phyloP scores from a whole-genome alignment of 495 filamentous ascomycete genomes.

The Ramalina intermedia region DNA sequence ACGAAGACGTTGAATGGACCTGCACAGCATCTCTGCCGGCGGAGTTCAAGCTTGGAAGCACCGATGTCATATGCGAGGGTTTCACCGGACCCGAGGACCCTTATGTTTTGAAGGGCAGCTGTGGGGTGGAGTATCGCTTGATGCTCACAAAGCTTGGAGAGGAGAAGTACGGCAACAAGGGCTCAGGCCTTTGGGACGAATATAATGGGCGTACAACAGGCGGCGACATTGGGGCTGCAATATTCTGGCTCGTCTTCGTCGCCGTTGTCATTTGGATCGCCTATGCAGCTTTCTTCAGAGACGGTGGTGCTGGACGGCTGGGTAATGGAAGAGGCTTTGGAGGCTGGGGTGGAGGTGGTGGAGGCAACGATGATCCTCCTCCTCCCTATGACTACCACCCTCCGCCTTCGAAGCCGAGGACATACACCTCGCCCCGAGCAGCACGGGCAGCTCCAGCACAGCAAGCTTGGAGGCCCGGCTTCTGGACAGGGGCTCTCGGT shows the following conservation, averaged over 20 bases:
- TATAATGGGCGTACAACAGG: constrained; percentile 4
- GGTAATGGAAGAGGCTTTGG: constrained; percentile 27
- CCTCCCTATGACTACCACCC: constrained; percentile 44
- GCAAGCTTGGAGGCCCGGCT: constrained; percentile 69
- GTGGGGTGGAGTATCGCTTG: constrained; percentile 84
- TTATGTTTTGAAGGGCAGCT: constrained; percentile 77
- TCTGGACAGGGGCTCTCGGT: constrained; percentile 65
- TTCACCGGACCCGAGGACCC: constrained; percentile 61
- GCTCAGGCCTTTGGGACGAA: constrained; percentile 3
- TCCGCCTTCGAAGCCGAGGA: constrained; percentile 38
- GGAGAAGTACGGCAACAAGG: constrained; percentile 41
- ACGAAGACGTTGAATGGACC: constrained; percentile 73
- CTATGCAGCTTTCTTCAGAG: constrained; percentile 11
- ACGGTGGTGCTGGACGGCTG: background rate
- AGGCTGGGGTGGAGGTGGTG: constrained; percentile 36
- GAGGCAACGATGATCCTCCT: constrained; percentile 39
- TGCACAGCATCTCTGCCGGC: constrained; percentile 66
- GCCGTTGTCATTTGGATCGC: constrained; percentile 25
- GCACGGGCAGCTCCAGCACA: constrained; percentile 14
- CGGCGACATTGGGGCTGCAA: constrained; percentile 8
- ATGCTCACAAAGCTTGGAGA: constrained; percentile 71
- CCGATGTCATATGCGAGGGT: constrained; percentile 89
- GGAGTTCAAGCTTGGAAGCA: constrained; percentile 77
- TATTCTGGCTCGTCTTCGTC: constrained; percentile 38
- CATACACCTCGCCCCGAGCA: constrained; percentile 21